phyloP scores from a whole-genome alignment of 345 rosid species.

The Lagerstroemia speciosa region DNA sequence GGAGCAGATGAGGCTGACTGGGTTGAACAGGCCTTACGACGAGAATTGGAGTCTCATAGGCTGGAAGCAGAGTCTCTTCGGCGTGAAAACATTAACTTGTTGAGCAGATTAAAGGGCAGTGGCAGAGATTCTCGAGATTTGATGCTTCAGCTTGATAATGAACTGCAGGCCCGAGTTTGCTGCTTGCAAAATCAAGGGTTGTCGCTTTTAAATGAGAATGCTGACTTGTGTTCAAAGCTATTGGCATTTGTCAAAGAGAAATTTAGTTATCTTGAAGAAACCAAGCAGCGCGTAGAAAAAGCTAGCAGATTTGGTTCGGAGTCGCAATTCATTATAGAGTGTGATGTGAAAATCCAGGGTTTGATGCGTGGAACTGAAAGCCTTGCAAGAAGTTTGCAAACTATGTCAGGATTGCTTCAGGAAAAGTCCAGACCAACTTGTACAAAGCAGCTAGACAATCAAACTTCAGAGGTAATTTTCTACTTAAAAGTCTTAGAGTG shows the following conservation, averaged over 20 bases:
- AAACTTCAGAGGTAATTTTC: slow-evolving; percentile 45
- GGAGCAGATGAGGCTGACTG: slow-evolving; percentile 86
- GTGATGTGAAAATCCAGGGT: slow-evolving; percentile 64
- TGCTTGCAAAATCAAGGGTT: slow-evolving; percentile 79
- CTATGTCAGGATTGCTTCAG: slow-evolving; percentile 47
- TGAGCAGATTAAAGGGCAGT: slow-evolving; percentile 63
- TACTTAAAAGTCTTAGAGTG: not conserved
- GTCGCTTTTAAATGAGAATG: slow-evolving; percentile 53
- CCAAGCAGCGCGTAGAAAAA: slow-evolving; percentile 24
- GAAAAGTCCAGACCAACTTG: slow-evolving; percentile 48
- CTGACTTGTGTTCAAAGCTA: slow-evolving; percentile 47
- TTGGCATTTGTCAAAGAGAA: slow-evolving; percentile 58
- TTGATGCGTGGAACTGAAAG: slow-evolving; percentile 60
- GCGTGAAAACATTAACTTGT: slow-evolving; percentile 68
- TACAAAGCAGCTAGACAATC: slow-evolving; percentile 30
- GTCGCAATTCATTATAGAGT: slow-evolving; percentile 63
- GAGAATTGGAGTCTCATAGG: slow-evolving; percentile 54
- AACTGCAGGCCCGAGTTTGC: slow-evolving; percentile 49
- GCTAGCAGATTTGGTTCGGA: slow-evolving; percentile 33
- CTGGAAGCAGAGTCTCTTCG: slow-evolving; percentile 73
- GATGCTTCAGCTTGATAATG: slow-evolving; percentile 65
- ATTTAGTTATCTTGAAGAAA: slow-evolving; percentile 35
- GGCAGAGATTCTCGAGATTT: slow-evolving; percentile 41
- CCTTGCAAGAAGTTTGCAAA: slow-evolving; percentile 69
- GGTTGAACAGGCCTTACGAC: slow-evolving; percentile 70